These are phyloP conservation scores for Sugiyamaella floridensis DNA, from an alignment of 805 yeast genomes.

Conservation along the genomic window DNA sequence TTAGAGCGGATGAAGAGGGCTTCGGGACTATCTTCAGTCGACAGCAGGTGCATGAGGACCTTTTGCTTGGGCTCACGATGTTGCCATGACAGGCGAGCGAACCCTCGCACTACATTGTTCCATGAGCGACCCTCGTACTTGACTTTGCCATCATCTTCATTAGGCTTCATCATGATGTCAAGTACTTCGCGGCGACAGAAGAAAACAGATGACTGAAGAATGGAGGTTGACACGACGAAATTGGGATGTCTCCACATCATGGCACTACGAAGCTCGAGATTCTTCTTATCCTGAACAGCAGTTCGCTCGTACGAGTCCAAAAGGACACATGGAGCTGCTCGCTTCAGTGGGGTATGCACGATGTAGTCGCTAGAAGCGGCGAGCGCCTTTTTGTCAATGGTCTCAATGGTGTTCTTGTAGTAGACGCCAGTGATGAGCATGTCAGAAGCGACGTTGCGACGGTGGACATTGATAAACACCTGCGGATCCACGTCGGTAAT, in stretches of 20 bases:
- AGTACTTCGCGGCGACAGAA: constrained; percentile 52
- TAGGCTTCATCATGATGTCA: constrained; percentile 32
- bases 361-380: constrained; percentile 48
- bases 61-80: constrained; percentile 54
- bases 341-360: constrained; percentile 33
- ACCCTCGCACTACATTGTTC: constrained; percentile 57
- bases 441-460: constrained; percentile 61
- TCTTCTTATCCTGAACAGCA: constrained; percentile 63
- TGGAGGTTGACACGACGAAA: constrained; percentile 64
- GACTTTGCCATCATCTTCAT: constrained; percentile 20
- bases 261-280: constrained; percentile 72
- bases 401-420: constrained; percentile 67
- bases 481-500: constrained; percentile 90
- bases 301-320: constrained; percentile 68
- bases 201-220: constrained; percentile 68
- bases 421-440: constrained; percentile 64
- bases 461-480: constrained; percentile 72
- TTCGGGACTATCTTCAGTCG: constrained; percentile 34
- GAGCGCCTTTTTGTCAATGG: constrained; percentile 69
- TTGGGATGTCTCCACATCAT: constrained; percentile 85
- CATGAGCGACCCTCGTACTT: constrained; percentile 15
- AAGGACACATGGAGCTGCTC: constrained; percentile 30
- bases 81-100: constrained; percentile 89
- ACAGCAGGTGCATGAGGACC: constrained; percentile 64
- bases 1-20: constrained; percentile 68